Base-by-base conservation (phyloP, 306 rosid genomes). In the Acmispon strigosus region DNA sequence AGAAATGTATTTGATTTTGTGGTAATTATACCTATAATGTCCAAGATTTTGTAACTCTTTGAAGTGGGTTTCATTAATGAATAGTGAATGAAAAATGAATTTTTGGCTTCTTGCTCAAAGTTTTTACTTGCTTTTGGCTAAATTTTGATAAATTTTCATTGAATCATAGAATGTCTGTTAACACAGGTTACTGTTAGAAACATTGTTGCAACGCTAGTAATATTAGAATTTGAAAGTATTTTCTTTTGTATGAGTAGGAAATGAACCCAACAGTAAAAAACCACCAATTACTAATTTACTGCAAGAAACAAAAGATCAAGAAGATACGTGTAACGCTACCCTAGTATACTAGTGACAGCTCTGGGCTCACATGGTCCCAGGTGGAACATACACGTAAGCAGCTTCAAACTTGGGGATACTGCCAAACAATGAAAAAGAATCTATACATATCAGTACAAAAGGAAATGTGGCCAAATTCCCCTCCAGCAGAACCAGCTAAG, bases 1-100 rank as follows among this genome's bases (percentile, higher is more conserved):
- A 76, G 36, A 69, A 76, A 44, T 73, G 84, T 80, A 83, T 83
- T 69, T 62, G 77, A 78, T 53, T 79, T 80, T 48, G 51, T 76
- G 77, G 70, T 76, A 76, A 71, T 58, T 76, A 49, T 76, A 76
- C 56, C 47, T 75, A 48, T 70, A 37, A 51, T 58, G 20, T 62
- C 64, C 80, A 27, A 80, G 68, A 63, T 80, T 69, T 67, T 58
- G 78, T 27, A 62, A 54, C 75, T 58, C 65, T 52, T 55, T 64
- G 5, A 43, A 57, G 41, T 41, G 64, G 70, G 49, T 75, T 71
- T 49, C 79, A 53, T 62, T 47, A 6, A 55, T 66, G 42, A 69
- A 71, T 74, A 42, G 73, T 66, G 16, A 72, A 79, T 60, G 77
- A 47, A 75, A 66, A 62, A 52, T 56, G 73, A 76, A 29, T 70